Evolutionary conservation across 768 basidiomycete genomes (phyloP).

Genomic region (Daedaleopsis sinensis): DNA sequence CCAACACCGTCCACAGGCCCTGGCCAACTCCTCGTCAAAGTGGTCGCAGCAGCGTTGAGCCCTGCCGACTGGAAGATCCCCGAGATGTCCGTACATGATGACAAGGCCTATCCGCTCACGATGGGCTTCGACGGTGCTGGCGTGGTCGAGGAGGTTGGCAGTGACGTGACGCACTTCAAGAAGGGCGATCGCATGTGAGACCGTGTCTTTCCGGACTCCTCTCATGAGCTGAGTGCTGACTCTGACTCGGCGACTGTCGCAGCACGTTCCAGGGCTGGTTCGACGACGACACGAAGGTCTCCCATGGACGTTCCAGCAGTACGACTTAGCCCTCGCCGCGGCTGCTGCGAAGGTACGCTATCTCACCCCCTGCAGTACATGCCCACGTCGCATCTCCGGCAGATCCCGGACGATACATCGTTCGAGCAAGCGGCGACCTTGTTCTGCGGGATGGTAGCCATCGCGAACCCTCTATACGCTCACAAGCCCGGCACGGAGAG

Average conservation of each 20-base stretch:
- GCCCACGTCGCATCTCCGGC: background rate
- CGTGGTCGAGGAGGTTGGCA: constrained; percentile 40
- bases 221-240: no score
- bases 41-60: constrained; percentile 34
- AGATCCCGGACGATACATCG: constrained; percentile 14
- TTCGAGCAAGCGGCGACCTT: constrained; percentile 44
- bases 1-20: constrained; percentile 24
- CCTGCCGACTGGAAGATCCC: constrained; percentile 36
- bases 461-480: constrained; percentile 37
- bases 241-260: background rate
- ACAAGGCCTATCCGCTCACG: constrained; percentile 35
- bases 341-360: background rate
- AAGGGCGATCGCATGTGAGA: constrained; percentile 29
- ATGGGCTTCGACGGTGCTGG: constrained; percentile 35
- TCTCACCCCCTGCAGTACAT: no score
- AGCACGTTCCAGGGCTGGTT: background rate
- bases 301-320: constrained; percentile 3
- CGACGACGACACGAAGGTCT: background rate
- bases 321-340: background rate
- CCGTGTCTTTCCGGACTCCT: background rate
- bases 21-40: constrained; percentile 31
- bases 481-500: constrained; percentile 27
- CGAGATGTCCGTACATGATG: constrained; percentile 31
- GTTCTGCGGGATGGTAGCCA: constrained; percentile 35
- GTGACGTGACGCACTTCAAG: constrained; percentile 29